phyloP scores from a whole-genome alignment of 768 basidiomycete genomes.

The Cyclocybe cylindracea region DNA sequence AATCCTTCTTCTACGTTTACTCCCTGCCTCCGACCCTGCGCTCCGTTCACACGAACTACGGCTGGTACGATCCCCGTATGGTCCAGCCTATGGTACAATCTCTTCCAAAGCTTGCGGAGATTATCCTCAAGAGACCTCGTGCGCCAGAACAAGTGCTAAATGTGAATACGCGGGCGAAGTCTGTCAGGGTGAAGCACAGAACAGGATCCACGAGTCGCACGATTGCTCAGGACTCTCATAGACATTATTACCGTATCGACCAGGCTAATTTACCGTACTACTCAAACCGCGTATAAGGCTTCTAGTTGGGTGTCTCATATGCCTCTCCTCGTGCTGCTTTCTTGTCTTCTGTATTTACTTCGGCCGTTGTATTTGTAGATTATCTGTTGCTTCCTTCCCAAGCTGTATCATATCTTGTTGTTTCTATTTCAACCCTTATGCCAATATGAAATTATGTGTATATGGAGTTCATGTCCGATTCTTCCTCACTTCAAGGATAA shows the following conservation, averaged over 20 bases:
- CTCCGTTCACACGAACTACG: conserved; percentile 40
- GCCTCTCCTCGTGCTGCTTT: neutral
- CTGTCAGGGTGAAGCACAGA: neutral
- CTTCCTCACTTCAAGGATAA: no score
- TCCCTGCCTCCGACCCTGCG: conserved; percentile 39
- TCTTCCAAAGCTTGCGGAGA: conserved; percentile 32
- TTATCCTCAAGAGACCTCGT: conserved; percentile 33
- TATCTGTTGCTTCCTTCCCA: no score
- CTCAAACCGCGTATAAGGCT: neutral
- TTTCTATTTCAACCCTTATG: no score
- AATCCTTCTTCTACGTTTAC: conserved; percentile 47
- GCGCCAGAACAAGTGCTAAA: conserved; percentile 34
- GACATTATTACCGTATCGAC: conserved; percentile 20
- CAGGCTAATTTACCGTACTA: conserved; percentile 21
- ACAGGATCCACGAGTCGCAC: neutral
- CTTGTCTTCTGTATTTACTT: neutral
- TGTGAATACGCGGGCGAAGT: conserved; percentile 14
- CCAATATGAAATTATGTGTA: no score
- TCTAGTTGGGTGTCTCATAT: neutral
- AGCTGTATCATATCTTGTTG: no score
- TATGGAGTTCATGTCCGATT: no score
- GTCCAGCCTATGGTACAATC: conserved; percentile 34
- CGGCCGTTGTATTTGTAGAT: no score
- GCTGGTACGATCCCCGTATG: conserved; percentile 48
- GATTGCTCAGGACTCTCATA: conserved; percentile 5